Conservation (phyloP, 768 basidiomycete genomes). For the Tricholoma furcatifolium region DNA sequence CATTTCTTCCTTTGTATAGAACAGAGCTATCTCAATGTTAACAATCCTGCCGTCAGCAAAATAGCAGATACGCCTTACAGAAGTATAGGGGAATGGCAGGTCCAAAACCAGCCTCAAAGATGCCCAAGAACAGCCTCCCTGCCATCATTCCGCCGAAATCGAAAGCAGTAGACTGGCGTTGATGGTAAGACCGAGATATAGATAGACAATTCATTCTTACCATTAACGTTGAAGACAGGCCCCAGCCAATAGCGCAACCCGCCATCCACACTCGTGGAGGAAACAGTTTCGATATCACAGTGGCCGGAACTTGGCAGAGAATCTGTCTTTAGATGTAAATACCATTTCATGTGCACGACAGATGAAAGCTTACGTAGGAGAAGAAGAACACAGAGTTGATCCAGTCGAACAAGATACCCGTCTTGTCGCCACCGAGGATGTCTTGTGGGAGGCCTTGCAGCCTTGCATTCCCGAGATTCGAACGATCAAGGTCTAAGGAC, state of each 20-base stretch:
- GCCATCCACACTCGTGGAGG: conserved; percentile 71
- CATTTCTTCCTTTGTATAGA: conserved; percentile 74
- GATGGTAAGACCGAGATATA: not conserved
- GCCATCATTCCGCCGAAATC: conserved; percentile 58
- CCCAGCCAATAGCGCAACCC: conserved; percentile 68
- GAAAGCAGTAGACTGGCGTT: conserved; percentile 57
- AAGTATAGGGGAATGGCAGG: conserved; percentile 79
- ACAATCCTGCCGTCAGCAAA: not conserved
- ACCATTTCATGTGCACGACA: not conserved
- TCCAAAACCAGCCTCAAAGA: conserved; percentile 78
- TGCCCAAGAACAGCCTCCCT: conserved; percentile 61
- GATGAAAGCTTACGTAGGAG: conserved; percentile 54
- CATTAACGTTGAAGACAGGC: conserved; percentile 71
- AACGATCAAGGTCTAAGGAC: conserved; percentile 61
- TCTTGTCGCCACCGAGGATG: conserved; percentile 63
- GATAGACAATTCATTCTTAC: conserved; percentile 30
- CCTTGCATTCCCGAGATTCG: conserved; percentile 78
- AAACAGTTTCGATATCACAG: conserved; percentile 62
- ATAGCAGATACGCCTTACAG: conserved; percentile 42
- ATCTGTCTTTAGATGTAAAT: conserved; percentile 42
- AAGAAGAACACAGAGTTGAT: conserved; percentile 76
- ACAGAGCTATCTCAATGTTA: conserved; percentile 49
- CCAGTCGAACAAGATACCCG: conserved; percentile 75
- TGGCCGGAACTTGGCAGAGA: conserved; percentile 66
- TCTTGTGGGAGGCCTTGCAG: conserved; percentile 69